Base-by-base conservation (phyloP, 2,329 filamentous ascomycete genomes). In the Pseudogymnoascus sp. region DNA sequence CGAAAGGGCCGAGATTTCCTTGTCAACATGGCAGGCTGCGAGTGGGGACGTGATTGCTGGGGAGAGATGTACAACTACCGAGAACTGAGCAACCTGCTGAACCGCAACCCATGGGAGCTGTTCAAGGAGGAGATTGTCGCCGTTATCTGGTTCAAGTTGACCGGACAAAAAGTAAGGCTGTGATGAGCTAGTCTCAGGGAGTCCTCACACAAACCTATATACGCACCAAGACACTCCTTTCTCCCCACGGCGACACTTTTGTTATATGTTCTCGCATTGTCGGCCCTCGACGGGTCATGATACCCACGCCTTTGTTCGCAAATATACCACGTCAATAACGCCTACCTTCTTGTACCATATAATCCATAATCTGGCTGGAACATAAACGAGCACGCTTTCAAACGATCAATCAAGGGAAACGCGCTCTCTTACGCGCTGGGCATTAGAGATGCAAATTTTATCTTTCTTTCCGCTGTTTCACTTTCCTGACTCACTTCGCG, bases 1-100 rank as follows among this genome's bases (percentile, higher is more conserved):
- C 82, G 95, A 75, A 81, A 85, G 45, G 92, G 96, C 65, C 85
- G 91, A 29, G 95, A 99, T 75, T 97, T 99, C 72, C 70, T 97
- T 57, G 93, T 99, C 71, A 99, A 97, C 76, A 97, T 99, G 93
- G 95, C 95, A 5, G 95, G 95, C 3, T 99, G 95, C 74, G 89
- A 96, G 75, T 97, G 91, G 89, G 93, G 93, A 3, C 86, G 95
- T 60, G 93, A 99, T 77, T 99, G 95, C 75, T 97, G 93, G 93
- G 88, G 88, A 39, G 95, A 99, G 77, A 97, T 99, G 86, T 96
- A 96, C 78, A 88, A 89, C 74, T 99, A 92, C 78, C 89, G 93
- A 62, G 87, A 96, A 75, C 83, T 96, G 72, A 96, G 91, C 79
- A 93, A 96, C 75, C 87, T 86, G 76, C 83, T 97, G 66, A 97